Base-by-base conservation (phyloP, 495 filamentous ascomycete genomes). In the Cercophora samala region DNA sequence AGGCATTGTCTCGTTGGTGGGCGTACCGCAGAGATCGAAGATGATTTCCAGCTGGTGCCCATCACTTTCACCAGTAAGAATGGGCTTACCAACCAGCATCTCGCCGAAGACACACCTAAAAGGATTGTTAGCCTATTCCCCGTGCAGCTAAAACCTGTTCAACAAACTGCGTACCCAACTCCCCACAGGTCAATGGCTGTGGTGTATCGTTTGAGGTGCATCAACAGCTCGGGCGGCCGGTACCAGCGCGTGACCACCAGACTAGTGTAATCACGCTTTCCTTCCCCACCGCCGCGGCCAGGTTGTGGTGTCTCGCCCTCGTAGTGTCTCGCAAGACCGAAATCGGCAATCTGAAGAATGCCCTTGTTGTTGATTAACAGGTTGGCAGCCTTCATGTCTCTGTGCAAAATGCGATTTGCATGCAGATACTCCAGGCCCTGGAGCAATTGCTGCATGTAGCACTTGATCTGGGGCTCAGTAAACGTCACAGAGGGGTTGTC, bases 301-400 rank as follows among this genome's bases (percentile, higher is more conserved):
- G 88, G 82, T 60, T 89, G 85, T 15, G 95, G 95, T 46, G 90
- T 85, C 0, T 85, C 84, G 70, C 96, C 95, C 69, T 97, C 93
- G 70, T 94, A 99, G 66, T 96, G 93, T 70, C 95, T 85, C 42
- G 95, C 95, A 42, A 99, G 83, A 58, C 95, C 95, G 71, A 99
- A 99, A 80, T 99, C 95, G 29, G 93, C 95, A 77, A 99, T 98
- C 74, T 97, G 93, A 58, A 99, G 86, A 64, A 97, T 89, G 17
- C 95, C 95, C 54, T 86, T 85, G 75, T 99, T 99, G 78, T 90
- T 96, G 77, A 99, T 98, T 58, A 99, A 86, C 1, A 99, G 85
- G 75, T 99, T 99, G 68, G 95, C 95, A 19, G 95, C 95, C 82
- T 99, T 99, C 95, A 99, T 97, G 72, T 99, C 95, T 76, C 95